Evolutionary conservation across 169 alveolate species (phyloP).

Genomic region (Amoebophrya sp.): DNA sequence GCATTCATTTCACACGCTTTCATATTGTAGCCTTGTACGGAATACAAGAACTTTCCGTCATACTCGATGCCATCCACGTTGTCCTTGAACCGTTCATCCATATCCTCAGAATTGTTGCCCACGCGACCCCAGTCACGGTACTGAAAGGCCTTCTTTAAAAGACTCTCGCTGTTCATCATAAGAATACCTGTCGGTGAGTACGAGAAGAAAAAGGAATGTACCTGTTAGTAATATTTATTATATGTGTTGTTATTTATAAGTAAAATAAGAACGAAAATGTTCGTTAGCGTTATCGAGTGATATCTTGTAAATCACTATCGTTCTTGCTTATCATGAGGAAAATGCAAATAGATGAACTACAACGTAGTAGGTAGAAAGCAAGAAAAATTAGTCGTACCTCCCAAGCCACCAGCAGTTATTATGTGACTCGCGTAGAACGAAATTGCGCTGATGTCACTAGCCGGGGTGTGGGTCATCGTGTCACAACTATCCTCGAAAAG

Average conservation of each 20-base stretch:
- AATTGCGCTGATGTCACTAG: constrained; percentile 39
- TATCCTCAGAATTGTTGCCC: neutral
- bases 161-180: constrained; percentile 37
- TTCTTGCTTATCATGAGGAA: too few relatives aligned
- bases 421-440: constrained; percentile 46
- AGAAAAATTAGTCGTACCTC: neutral
- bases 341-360: too few relatives aligned
- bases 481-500: constrained; percentile 31
- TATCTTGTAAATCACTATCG: too few relatives aligned
- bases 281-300: too few relatives aligned
- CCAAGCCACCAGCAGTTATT: constrained; percentile 47
- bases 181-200: too few relatives aligned
- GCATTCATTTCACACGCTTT: constrained; percentile 46
- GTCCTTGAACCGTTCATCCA: neutral
- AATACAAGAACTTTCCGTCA: neutral
- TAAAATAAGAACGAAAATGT: too few relatives aligned
- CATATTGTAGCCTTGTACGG: constrained; percentile 33
- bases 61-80: neutral
- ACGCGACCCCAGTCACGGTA: neutral
- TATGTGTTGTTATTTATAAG: too few relatives aligned
- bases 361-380: neutral
- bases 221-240: too few relatives aligned
- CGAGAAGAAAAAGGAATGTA: too few relatives aligned
- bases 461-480: constrained; percentile 45
- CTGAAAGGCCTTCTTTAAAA: neutral